These are phyloP conservation scores for Hymenoscyphus infarciens DNA, from an alignment of 2,329 filamentous ascomycete species.

Conservation along the genomic window DNA sequence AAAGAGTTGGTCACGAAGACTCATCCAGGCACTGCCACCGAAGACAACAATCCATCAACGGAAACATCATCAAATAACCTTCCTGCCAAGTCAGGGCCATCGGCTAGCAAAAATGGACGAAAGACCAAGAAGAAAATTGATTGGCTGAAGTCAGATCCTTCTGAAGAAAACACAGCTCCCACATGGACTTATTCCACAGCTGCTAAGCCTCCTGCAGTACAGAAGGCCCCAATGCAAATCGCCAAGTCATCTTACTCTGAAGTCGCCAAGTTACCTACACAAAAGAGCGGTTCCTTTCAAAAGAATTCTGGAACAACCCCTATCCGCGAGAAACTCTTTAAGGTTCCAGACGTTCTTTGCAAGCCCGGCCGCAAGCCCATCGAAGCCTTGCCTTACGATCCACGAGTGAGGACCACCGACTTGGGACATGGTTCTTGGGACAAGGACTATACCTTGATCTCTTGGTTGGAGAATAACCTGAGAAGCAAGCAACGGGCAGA, in stretches of 20 bases:
- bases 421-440: slow-evolving; percentile 8
- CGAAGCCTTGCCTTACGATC: neutral
- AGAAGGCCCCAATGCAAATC: neutral
- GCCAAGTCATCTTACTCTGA: neutral
- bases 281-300: neutral
- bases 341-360: neutral
- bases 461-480: slow-evolving; percentile 8
- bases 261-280: neutral
- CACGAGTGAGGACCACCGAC: neutral
- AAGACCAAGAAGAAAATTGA: neutral
- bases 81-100: too few species aligned
- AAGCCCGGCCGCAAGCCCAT: neutral
- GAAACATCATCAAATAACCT: neutral
- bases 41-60: neutral
- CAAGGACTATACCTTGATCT: neutral
- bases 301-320: neutral
- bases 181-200: neutral
- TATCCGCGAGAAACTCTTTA: neutral
- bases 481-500: neutral
- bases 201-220: neutral
- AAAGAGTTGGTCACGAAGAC: too few species aligned
- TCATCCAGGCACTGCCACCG: too few species aligned
- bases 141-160: neutral
- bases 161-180: neutral
- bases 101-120: neutral